These are phyloP conservation scores for Flaveria floridana DNA, from an alignment of 140 eudicot species.

Conservation along the genomic window DNA sequence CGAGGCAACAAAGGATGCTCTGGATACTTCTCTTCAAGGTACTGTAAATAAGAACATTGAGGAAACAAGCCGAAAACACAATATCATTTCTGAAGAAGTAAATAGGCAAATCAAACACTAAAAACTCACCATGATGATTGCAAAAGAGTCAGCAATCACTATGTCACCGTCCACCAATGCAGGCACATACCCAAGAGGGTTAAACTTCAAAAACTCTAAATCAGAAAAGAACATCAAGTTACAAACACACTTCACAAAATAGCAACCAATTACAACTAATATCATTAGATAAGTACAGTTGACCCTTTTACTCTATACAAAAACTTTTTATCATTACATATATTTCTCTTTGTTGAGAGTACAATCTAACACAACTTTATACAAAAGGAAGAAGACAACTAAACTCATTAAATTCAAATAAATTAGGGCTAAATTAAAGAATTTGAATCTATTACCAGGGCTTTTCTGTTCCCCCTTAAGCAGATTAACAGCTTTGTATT, in stretches of 20 bases:
- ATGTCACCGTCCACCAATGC: constrained; percentile 73
- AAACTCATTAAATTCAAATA: neutral
- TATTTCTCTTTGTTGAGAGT: neutral
- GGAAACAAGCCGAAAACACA: neutral
- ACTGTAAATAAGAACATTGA: constrained; percentile 38
- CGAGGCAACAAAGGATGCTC: constrained; percentile 54
- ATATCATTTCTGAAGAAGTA: neutral
- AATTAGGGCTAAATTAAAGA: neutral
- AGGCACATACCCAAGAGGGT: constrained; percentile 83
- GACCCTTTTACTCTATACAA: too few relatives aligned
- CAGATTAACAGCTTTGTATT: constrained; percentile 69
- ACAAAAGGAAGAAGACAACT: neutral
- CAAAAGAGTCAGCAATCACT: constrained; percentile 72
- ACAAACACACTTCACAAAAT: neutral
- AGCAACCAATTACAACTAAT: too few relatives aligned
- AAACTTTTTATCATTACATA: neutral
- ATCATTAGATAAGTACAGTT: neutral
- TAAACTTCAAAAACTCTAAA: constrained; percentile 63
- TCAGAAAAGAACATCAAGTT: neutral
- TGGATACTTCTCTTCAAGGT: constrained; percentile 82
- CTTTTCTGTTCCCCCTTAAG: constrained; percentile 62
- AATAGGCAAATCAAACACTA: neutral
- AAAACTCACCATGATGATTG: constrained; percentile 66
- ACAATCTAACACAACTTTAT: neutral
- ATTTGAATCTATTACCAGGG: constrained; percentile 54